Conservation (phyloP, 1,284 basidiomycete species). For the Trichosporon inkin region DNA sequence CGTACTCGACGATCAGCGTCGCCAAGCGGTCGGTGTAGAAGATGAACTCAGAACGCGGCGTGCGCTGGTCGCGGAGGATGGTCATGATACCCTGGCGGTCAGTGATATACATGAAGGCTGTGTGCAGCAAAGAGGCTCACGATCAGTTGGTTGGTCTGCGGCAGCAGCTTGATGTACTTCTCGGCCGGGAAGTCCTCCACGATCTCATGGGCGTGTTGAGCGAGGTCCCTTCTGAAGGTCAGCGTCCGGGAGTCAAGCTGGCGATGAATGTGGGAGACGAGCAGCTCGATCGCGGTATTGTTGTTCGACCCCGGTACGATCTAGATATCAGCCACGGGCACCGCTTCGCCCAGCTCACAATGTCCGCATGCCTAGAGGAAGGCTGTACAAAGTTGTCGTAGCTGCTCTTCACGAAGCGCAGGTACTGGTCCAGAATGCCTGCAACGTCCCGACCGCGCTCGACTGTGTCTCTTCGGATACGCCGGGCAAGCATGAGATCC, state of each 20-base stretch:
- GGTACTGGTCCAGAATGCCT: constrained; percentile 77
- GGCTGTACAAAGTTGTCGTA: constrained; percentile 95
- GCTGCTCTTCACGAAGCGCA: constrained; percentile 87
- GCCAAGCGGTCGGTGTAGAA: constrained; percentile 67
- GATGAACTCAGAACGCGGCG: constrained; percentile 71
- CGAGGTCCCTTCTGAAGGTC: constrained; percentile 67
- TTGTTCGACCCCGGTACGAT: constrained; percentile 88
- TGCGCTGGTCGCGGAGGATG: constrained; percentile 67
- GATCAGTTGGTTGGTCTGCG: constrained; percentile 74
- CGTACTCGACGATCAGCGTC: constrained; percentile 77
- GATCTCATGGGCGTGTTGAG: constrained; percentile 25
- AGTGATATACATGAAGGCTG: neutral
- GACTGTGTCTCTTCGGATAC: constrained; percentile 79
- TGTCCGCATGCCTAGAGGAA: constrained; percentile 78
- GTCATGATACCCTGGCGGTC: constrained; percentile 74
- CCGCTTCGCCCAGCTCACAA: constrained; percentile 60
- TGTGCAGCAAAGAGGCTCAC: constrained; percentile 50
- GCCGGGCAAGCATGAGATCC: constrained; percentile 92
- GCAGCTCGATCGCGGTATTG: constrained; percentile 77
- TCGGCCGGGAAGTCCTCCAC: constrained; percentile 16
- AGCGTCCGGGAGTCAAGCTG: constrained; percentile 74
- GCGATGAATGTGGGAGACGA: constrained; percentile 81
- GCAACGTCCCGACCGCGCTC: constrained; percentile 81
- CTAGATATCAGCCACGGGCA: constrained; percentile 51
- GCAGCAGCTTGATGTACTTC: constrained; percentile 57